These are phyloP conservation scores for Eimeria zaria DNA, from an alignment of 169 alveolate species.

Conservation along the genomic window DNA sequence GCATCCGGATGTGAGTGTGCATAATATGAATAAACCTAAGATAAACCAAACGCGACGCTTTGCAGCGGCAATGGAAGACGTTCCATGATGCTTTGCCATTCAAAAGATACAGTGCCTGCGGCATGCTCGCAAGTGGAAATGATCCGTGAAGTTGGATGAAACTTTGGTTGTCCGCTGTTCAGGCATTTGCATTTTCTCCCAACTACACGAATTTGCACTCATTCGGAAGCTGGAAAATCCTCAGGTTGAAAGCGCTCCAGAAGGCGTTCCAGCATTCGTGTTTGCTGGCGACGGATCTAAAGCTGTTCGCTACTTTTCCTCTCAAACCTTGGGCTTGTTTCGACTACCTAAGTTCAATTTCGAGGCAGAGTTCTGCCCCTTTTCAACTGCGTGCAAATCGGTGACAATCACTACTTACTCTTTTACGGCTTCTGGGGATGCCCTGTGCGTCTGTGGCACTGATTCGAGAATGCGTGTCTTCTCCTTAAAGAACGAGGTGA, in stretches of 20 bases:
- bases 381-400: slow-evolving; percentile 39
- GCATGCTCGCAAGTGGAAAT: neutral
- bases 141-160: neutral
- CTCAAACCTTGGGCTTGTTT: neutral
- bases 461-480: slow-evolving; percentile 75
- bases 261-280: slow-evolving; percentile 40
- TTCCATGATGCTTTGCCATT: neutral
- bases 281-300: slow-evolving; percentile 47
- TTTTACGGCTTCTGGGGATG: slow-evolving; percentile 44
- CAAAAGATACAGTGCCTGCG: neutral
- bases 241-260: slow-evolving; percentile 27
- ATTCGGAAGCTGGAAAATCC: slow-evolving; percentile 45
- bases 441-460: slow-evolving; percentile 74
- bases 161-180: neutral
- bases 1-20: slow-evolving; percentile 47
- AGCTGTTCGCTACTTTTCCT: slow-evolving; percentile 45
- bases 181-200: slow-evolving; percentile 54
- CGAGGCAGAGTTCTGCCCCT: slow-evolving; percentile 47
- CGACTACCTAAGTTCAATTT: slow-evolving; percentile 30
- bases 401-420: slow-evolving; percentile 56
- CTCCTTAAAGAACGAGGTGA: slow-evolving; percentile 26
- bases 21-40: too few relatives aligned
- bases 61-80: neutral
- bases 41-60: neutral
- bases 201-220: slow-evolving; percentile 48